Evolutionary conservation across 345 rosid species (phyloP), one percentile per base, ranked within the genome.

Genomic region (Arabis alpina): DNA sequence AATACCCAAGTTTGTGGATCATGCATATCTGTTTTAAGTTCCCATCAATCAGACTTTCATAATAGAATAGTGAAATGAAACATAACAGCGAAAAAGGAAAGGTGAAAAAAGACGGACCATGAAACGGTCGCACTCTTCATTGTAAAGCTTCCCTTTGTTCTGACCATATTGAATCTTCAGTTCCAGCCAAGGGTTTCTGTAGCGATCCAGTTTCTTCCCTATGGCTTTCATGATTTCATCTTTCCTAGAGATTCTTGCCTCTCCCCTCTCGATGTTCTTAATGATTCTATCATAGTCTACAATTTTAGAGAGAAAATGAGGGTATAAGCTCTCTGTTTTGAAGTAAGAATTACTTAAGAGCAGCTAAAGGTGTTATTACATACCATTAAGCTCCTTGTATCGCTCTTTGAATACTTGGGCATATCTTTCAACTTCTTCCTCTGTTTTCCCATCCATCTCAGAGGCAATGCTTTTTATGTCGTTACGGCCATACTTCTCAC

Each of bases 201-300:
- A 95, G 40, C 98, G 97, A 76, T 95, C 98, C 86, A 95, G 81
- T 62, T 95, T 95, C 91, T 90, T 95, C 47, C 98, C 94, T 19
- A 95, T 90, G 47, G 97, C 99, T 82, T 87, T 91, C 99, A 94
- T 94, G 74, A 94, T 94, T 84, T 94, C 99, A 66, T 94, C 99
- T 81, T 90, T 95, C 39, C 98, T 89, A 49, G 99, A 87, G 72
- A 95, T 95, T 74, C 99, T 90, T 30, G 93, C 92, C 80, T 95
- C 99, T 36, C 99, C 99, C 47, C 97, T 78, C 76, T 95, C 99
- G 70, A 95, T 95, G 79, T 95, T 95, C 87, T 92, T 95, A 24
- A 95, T 83, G 72, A 95, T 92, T 79, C 99, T 87, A 78, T 95
- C 99, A 76, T 88, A 95, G 72, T 95, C 99, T 94, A 72, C 65